These are phyloP conservation scores for Mitragyna speciosa DNA, from an alignment of 257 asterid genomes.

Conservation along the genomic window DNA sequence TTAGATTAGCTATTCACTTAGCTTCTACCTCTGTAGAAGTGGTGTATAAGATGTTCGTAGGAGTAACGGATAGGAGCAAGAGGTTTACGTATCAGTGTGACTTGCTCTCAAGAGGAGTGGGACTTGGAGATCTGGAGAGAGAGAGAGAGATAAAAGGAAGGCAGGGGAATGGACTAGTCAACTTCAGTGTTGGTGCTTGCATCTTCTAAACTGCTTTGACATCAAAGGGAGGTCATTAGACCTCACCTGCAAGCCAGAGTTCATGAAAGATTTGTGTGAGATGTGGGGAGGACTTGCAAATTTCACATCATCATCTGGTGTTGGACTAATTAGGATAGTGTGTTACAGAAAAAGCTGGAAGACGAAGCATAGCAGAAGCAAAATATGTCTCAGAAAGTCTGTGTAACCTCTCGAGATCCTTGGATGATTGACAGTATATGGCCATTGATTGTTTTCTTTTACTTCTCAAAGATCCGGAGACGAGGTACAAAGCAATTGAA, in stretches of 20 bases:
- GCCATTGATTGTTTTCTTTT: conserved; percentile 75
- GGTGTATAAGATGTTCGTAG: conserved; percentile 56
- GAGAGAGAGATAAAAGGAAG: conserved; percentile 54
- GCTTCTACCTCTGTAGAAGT: conserved; percentile 57
- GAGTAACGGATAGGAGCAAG: conserved; percentile 36
- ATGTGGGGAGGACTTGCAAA: conserved; percentile 81
- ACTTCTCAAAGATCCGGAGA: conserved; percentile 61
- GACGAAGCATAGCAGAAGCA: conserved; percentile 50
- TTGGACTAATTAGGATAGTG: conserved; percentile 61
- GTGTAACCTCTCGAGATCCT: conserved; percentile 69
- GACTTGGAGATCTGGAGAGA: conserved; percentile 52
- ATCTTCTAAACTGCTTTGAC: conserved; percentile 77
- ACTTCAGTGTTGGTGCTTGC: conserved; percentile 78
- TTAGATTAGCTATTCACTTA: conserved; percentile 44
- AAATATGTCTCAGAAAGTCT: conserved; percentile 46
- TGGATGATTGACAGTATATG: conserved; percentile 85
- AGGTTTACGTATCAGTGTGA: conserved; percentile 50
- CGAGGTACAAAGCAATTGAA: conserved; percentile 45
- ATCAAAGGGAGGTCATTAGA: conserved; percentile 50
- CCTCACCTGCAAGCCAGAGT: conserved; percentile 52
- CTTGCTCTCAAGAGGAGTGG: conserved; percentile 66
- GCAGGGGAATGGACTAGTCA: conserved; percentile 95
- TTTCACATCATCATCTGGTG: conserved; percentile 63
- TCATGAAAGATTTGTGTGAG: conserved; percentile 48
- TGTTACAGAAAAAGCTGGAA: conserved; percentile 63